phyloP scores from a whole-genome alignment of 331 rosid genomes.

The Pyrus hybrid region DNA sequence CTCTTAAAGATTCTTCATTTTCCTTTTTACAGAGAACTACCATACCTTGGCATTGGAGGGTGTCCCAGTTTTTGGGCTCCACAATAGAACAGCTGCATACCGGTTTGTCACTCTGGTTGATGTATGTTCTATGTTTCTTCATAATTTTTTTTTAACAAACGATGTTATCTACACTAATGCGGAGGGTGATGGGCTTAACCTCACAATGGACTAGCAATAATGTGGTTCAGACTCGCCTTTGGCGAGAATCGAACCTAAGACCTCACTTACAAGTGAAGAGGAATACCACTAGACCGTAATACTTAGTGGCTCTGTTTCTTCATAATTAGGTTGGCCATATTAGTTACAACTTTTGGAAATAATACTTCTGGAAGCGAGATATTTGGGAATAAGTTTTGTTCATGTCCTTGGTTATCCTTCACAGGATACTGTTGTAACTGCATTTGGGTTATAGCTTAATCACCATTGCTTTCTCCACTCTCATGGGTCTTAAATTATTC shows the following conservation, averaged over 20 bases:
- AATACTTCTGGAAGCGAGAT: neutral
- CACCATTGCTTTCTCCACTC: no score
- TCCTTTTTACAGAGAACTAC: slow-evolving; percentile 51
- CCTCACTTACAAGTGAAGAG: no score
- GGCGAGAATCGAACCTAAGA: no score
- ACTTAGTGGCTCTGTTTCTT: neutral
- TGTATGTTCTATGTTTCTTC: slow-evolving; percentile 41
- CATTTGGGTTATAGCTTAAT: neutral
- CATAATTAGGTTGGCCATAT: neutral
- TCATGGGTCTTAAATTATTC: neutral
- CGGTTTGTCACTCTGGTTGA: slow-evolving; percentile 95
- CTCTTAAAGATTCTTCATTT: slow-evolving; percentile 14
- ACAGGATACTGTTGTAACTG: neutral
- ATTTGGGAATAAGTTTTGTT: neutral
- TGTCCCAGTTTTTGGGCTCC: slow-evolving; percentile 75
- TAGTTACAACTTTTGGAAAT: neutral
- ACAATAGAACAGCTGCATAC: slow-evolving; percentile 78
- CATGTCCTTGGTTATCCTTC: neutral
- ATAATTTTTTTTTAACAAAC: neutral
- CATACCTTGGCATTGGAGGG: slow-evolving; percentile 92
- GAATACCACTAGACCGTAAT: no score
- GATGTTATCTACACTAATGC: no score
- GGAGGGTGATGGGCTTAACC: no score
- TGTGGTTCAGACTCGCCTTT: no score
- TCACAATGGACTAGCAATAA: no score